Evolutionary conservation across 1,139 yeast genomes (phyloP).

Genomic region (Hansenula sp.): DNA sequence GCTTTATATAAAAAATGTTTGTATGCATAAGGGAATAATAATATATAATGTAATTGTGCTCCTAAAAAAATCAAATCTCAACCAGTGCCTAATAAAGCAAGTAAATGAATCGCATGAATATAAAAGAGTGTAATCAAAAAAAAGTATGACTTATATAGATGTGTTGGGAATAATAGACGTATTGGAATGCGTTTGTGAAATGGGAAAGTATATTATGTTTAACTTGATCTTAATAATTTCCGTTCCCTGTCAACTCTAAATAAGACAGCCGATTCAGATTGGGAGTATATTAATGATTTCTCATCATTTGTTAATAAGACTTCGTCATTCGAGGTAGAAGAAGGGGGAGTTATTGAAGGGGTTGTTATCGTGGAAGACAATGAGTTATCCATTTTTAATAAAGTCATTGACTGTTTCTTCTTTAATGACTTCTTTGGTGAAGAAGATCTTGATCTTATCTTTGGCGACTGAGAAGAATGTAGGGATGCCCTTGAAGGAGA

Average conservation of each 20-base stretch:
- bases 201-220: not conserved
- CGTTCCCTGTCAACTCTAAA: constrained; percentile 22
- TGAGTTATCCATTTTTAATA: constrained; percentile 21
- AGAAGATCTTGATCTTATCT: constrained; percentile 20
- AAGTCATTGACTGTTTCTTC: constrained; percentile 24
- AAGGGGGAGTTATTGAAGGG: not conserved
- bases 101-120: too few species aligned
- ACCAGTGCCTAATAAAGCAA: too few species aligned
- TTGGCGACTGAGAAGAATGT: constrained; percentile 9
- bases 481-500: constrained; percentile 8
- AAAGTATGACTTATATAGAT: not conserved
- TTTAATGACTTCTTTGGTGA: constrained; percentile 20
- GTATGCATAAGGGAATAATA: not conserved
- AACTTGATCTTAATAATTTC: constrained; percentile 9
- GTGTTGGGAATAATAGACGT: not conserved
- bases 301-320: constrained; percentile 18
- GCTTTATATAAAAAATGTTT: too few species aligned
- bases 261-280: constrained; percentile 23
- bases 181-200: not conserved
- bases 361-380: constrained; percentile 2
- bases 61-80: not conserved
- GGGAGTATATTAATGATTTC: constrained; percentile 9
- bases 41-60: not conserved
- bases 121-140: too few species aligned
- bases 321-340: constrained; percentile 6